Base-by-base conservation (phyloP, 176 grass and related monocot species). In the Panicum miliaceum region DNA sequence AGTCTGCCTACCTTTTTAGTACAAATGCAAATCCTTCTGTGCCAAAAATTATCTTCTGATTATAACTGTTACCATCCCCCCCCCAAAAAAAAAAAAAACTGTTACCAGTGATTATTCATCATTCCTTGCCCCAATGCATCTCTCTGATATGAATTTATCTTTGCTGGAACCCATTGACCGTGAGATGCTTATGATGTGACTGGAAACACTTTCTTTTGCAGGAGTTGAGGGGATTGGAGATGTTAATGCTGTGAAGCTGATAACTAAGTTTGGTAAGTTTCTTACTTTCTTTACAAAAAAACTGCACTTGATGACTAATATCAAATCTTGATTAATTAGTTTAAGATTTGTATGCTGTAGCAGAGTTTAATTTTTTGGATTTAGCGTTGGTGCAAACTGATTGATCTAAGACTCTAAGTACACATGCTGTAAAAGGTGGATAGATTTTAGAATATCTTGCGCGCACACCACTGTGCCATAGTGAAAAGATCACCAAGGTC, bases 181-280 rank as follows among this genome's bases (percentile, higher is more conserved):
- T 56, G 34, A 43, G 45, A 43, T 76, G 60, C 62, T 58, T 73
- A 32, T 71, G 16, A n/a, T 43, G 26, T 69, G 58, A 80, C 34
- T 75, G 22, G 67, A 52, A 29, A 22, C 37, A 51, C 43, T 73
- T 75, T 68, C 23, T 65, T 89, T 80, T 93, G 73, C 93, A 98
- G 96, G 96, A 88, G 89, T 98, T 83, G 93, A 95, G 40, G 96
- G 93, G 35, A 93, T 98, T 78, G 96, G 96, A 81, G 93, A 93
- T 72, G 64, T 95, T 77, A 93, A 86, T 92, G 96, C 93, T 26
- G 54, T 94, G 60, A 95, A 92, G 85, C 74, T 95, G 73, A 93
- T 98, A 68, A 90, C 87, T 80, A 91, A 90, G 65, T 98, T 98
- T 53, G 96, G 96, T 98, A 92, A 83, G 94, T 19, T 79, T 57